These are phyloP conservation scores for Mycena rosella DNA, from an alignment of 768 basidiomycete genomes.

Conservation along the genomic window DNA sequence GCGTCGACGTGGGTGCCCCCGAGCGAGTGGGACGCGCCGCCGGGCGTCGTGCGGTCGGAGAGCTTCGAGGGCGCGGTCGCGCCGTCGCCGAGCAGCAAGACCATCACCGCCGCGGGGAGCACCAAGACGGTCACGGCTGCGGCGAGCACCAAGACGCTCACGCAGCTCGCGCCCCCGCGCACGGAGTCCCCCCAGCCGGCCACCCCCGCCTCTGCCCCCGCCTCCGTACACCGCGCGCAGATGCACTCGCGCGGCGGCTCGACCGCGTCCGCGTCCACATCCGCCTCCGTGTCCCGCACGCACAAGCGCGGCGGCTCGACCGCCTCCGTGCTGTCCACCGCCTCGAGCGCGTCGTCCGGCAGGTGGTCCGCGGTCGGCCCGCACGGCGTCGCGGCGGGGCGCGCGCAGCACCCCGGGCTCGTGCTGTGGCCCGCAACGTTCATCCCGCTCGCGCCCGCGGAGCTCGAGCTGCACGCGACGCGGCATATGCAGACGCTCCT, in stretches of 20 bases:
- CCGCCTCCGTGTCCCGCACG: too few species aligned
- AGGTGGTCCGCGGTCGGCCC: conserved; percentile 17
- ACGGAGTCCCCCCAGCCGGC: background rate
- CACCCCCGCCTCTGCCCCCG: too few species aligned
- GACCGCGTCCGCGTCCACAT: too few species aligned
- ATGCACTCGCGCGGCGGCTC: too few species aligned
- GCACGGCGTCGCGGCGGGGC: background rate
- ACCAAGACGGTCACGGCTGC: conserved; percentile 23
- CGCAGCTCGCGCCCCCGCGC: conserved; percentile 6
- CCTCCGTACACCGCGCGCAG: too few species aligned
- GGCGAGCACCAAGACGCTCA: conserved; percentile 27
- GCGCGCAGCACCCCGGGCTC: conserved; percentile 59
- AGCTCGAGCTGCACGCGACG: conserved; percentile 83
- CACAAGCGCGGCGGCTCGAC: conserved; percentile 32
- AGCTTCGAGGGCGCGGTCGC: conserved; percentile 6
- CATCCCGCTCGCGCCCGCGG: conserved; percentile 66
- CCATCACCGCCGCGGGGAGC: conserved; percentile 30
- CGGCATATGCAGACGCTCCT: conserved; percentile 76
- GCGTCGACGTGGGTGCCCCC: conserved; percentile 34
- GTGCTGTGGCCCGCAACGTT: conserved; percentile 71
- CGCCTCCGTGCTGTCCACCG: conserved; percentile 14
- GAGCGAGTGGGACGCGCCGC: conserved; percentile 34
- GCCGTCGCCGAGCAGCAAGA: conserved; percentile 16
- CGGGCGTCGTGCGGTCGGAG: background rate
- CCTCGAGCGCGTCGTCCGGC: conserved; percentile 20